A percentile compares a stretch with the other conserved stretches of the same genome.
phyloP scores from a whole-genome alignment of 352 stramenopile species.

The Phytophthora quininea region DNA sequence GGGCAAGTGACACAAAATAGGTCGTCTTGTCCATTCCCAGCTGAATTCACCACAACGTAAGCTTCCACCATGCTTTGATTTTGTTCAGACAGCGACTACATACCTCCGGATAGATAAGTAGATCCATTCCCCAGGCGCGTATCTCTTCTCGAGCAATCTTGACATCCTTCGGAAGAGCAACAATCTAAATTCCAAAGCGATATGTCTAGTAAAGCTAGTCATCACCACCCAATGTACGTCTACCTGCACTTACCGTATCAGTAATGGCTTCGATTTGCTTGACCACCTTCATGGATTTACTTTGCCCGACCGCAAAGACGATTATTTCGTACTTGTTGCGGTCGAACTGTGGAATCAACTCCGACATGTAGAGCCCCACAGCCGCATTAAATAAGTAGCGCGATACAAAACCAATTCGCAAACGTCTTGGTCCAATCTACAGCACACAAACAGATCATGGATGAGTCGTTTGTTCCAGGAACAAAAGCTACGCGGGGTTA shows the following conservation, averaged over 20 bases:
- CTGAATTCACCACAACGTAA: conserved; percentile 30
- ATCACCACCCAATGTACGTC: not conserved
- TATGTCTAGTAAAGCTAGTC: not conserved
- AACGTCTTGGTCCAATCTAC: conserved; percentile 38
- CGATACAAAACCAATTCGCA: conserved; percentile 73
- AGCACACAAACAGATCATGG: not conserved
- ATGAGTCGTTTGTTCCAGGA: no score
- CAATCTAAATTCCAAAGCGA: conserved; percentile 35
- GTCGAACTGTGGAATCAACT: conserved; percentile 66
- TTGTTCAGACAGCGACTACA: not conserved
- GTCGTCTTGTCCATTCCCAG: conserved; percentile 82
- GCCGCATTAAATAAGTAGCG: conserved; percentile 60
- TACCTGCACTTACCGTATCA: conserved; percentile 32
- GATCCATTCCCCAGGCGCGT: conserved; percentile 50
- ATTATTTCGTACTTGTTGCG: conserved; percentile 71
- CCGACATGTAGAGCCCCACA: conserved; percentile 65
- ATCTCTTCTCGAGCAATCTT: conserved; percentile 55
- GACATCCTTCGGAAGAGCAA: conserved; percentile 59
- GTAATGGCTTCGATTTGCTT: conserved; percentile 57
- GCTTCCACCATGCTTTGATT: not conserved
- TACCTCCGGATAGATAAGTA: conserved; percentile 81
- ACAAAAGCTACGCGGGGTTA: no score
- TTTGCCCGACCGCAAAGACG: conserved; percentile 66
- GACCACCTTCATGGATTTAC: conserved; percentile 54
- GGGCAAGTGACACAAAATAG: conserved; percentile 74